Percentiles rank a stretch among this genome's conserved stretches.
Evolutionary conservation across 192 early-diverging fungal species (phyloP).

Genomic region (Backusella macrospora): DNA sequence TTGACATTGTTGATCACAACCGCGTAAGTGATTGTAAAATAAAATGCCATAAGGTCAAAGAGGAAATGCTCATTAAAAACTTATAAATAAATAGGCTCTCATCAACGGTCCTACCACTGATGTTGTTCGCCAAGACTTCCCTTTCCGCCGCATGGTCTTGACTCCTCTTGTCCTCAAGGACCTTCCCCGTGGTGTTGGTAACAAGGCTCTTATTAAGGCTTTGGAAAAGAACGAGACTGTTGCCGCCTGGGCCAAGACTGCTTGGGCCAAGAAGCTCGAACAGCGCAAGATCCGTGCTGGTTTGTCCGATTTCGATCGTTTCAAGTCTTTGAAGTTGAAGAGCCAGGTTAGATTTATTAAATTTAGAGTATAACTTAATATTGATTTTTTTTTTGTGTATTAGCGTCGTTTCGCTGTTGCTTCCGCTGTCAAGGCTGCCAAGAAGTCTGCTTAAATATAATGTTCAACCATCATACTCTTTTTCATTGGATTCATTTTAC

Average conservation of each 20-base stretch:
- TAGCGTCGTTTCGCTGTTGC: slow-evolving; percentile 39
- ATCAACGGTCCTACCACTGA: slow-evolving; percentile 97
- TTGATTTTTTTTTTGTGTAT: slow-evolving; percentile 10
- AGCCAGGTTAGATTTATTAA: slow-evolving; percentile 68
- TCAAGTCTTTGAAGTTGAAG: slow-evolving; percentile 95
- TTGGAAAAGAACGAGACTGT: slow-evolving; percentile 85
- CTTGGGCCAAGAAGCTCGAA: slow-evolving; percentile 97
- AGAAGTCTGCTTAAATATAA: slow-evolving; percentile 41
- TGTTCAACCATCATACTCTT: slow-evolving; percentile 1
- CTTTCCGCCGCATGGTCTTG: slow-evolving; percentile 90
- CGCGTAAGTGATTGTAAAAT: slow-evolving; percentile 43
- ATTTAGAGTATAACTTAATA: background rate
- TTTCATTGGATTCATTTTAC: slow-evolving; percentile 8
- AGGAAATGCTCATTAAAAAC: background rate
- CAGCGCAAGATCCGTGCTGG: slow-evolving; percentile 75
- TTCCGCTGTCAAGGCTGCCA: slow-evolving; percentile 32
- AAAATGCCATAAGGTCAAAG: background rate
- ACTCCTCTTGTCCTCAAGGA: slow-evolving; percentile 87
- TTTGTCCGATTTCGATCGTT: slow-evolving; percentile 95
- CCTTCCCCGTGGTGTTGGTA: slow-evolving; percentile 83
- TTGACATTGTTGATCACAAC: slow-evolving; percentile 99
- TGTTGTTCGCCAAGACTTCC: slow-evolving; percentile 83
- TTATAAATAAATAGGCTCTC: slow-evolving; percentile 56
- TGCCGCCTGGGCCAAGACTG: slow-evolving; percentile 84
- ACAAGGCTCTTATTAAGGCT: slow-evolving; percentile 75